Conservation (phyloP, 805 yeast genomes). For the Wickerhamomyces sydowiorum region DNA sequence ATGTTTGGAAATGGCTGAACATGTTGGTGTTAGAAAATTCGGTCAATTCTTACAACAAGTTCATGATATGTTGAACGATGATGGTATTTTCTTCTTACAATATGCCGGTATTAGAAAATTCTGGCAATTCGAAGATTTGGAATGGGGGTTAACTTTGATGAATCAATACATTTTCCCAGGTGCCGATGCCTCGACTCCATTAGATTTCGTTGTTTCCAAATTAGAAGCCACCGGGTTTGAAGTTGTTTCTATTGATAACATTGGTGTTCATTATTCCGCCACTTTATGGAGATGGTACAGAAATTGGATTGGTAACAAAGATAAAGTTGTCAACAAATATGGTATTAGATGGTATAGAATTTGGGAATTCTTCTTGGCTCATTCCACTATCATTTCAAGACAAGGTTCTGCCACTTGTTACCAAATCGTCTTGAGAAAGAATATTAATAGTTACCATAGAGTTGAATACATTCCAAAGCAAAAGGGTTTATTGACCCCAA, state of each 20-base stretch:
- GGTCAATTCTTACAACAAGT: slow-evolving; percentile 72
- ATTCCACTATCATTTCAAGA: slow-evolving; percentile 79
- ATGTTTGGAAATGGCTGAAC: slow-evolving; percentile 94
- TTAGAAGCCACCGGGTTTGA: slow-evolving; percentile 86
- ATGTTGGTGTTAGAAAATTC: slow-evolving; percentile 87
- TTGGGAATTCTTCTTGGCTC: slow-evolving; percentile 88
- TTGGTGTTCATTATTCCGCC: slow-evolving; percentile 90
- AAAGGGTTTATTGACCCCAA: slow-evolving; percentile 62
- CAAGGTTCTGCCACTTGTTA: slow-evolving; percentile 91
- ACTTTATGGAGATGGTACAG: slow-evolving; percentile 93
- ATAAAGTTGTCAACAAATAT: slow-evolving; percentile 68
- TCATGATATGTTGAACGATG: slow-evolving; percentile 84
- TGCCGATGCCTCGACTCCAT: slow-evolving; percentile 94
- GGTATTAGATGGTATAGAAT: slow-evolving; percentile 89
- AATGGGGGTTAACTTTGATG: slow-evolving; percentile 89
- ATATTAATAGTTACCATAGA: slow-evolving; percentile 78
- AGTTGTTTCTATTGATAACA: slow-evolving; percentile 75
- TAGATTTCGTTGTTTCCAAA: slow-evolving; percentile 70
- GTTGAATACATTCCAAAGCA: slow-evolving; percentile 75
- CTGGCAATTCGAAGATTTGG: slow-evolving; percentile 92
- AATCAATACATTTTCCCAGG: slow-evolving; percentile 96
- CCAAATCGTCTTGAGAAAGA: slow-evolving; percentile 88
- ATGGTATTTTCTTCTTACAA: slow-evolving; percentile 82
- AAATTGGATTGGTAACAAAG: slow-evolving; percentile 86
- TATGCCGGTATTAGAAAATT: slow-evolving; percentile 86